Evolutionary conservation across 2,329 filamentous ascomycete genomes (phyloP), one percentile per base, ranked within the genome.

Genomic region (Calonectria montana): DNA sequence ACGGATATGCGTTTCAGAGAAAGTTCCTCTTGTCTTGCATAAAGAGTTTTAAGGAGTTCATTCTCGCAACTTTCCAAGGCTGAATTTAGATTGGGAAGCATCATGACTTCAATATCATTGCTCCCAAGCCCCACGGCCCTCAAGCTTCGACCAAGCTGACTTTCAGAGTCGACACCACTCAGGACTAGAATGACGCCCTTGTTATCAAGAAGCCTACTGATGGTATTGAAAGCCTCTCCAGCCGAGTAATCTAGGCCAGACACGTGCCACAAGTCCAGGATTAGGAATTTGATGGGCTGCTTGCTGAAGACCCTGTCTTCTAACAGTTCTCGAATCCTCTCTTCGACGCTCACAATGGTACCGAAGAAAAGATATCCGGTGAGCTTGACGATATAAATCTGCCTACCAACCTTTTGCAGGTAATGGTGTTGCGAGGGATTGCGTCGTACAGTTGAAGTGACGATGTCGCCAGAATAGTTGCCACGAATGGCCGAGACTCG

Each of bases 281-380:
- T 91, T 48, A 99, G 87, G 81, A 95, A 99, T 75, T 94, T 93
- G 80, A 98, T 97, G 0, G 96, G 95, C 65, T 92, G 90, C 75
- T 91, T 87, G 29, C 87, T 86, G 80, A 98, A 98, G 2, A 92
- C 90, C 73, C 96, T 92, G 35, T 97, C 95, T 31, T 96, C 92
- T 57, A 98, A 92, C 37, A 98, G 86, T 4, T 88, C 91, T 25
- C 96, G 91, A 73, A 98, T 96, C 74, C 93, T 93, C 74, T 94
- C 94, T 82, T 99, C 97, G 0, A 99, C 96, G 59, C 94, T 95
- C 65, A 98, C 96, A 75, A 99, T 98, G 3, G 96, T 98, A 18
- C 97, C 97, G 77, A 99, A 99, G 87, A 99, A 99, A n/a, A 99
- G 90, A 80, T 96, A 98, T 0, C 97, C 96, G 0, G 94, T 93